Evolutionary conservation across 257 asterid genomes (phyloP).

Genomic region (Asclepias syriaca): DNA sequence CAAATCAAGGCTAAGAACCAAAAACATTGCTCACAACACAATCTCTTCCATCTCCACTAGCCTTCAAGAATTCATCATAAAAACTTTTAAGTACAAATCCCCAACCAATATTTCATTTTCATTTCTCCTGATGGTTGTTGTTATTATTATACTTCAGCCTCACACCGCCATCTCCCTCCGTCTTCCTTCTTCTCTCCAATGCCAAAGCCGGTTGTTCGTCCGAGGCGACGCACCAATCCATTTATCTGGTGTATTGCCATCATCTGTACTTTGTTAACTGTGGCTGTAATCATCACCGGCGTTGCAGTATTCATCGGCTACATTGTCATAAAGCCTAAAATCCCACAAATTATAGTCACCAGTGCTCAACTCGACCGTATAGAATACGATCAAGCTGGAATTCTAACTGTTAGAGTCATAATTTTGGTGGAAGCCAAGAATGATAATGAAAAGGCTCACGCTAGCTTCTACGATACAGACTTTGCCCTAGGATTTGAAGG

Average conservation of each 20-base stretch:
- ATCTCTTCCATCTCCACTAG: conserved; percentile 4
- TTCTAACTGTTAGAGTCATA: conserved; percentile 44
- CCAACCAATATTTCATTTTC: neutral
- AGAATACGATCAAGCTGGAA: conserved; percentile 46
- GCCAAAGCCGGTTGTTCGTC: conserved; percentile 42
- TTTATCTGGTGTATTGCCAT: conserved; percentile 62
- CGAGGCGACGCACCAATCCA: conserved; percentile 51
- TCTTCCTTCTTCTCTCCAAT: conserved; percentile 23
- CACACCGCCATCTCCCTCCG: conserved; percentile 11
- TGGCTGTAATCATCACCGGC: conserved; percentile 62
- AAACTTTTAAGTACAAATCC: neutral
- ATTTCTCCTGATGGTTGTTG: conserved; percentile 20
- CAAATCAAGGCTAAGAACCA: conserved; percentile 21
- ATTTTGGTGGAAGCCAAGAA: conserved; percentile 48
- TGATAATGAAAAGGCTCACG: conserved; percentile 48
- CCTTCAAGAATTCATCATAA: conserved; percentile 18
- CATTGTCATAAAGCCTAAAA: conserved; percentile 50
- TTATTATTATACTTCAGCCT: conserved; percentile 4
- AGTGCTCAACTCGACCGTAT: conserved; percentile 57
- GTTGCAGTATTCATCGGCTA: conserved; percentile 56
- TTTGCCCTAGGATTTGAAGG: conserved; percentile 46
- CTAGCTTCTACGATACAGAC: conserved; percentile 38
- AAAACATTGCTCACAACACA: conserved; percentile 6
- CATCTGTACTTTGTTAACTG: conserved; percentile 54
- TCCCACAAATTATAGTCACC: conserved; percentile 45